Evolutionary conservation across 306 rosid genomes (phyloP).

Genomic region (Datisca glomerata): DNA sequence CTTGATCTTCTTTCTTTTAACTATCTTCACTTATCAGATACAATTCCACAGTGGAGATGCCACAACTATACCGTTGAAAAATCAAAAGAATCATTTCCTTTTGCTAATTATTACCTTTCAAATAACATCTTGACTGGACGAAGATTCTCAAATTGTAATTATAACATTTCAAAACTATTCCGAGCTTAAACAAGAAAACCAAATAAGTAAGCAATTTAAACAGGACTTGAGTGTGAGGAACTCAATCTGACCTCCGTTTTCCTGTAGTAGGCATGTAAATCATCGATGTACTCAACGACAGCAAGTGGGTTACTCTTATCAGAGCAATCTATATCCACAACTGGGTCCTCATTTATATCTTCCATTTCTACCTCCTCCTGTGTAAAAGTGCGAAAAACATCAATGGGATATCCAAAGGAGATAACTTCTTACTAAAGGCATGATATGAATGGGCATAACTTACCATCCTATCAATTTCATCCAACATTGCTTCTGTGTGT

Average conservation of each 20-base stretch:
- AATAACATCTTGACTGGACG: no score
- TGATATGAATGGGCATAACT: no score
- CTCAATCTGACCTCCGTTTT: slow-evolving; percentile 29
- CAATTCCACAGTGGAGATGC: no score
- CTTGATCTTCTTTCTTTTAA: no score
- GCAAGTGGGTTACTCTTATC: slow-evolving; percentile 24
- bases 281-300: slow-evolving; percentile 41
- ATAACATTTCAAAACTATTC: no score
- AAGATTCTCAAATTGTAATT: no score
- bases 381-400: not conserved
- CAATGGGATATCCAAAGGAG: no score
- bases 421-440: no score
- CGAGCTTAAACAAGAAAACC: not conserved
- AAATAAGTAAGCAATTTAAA: not conserved
- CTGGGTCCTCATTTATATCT: slow-evolving; percentile 25
- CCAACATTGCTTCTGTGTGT: slow-evolving; percentile 50
- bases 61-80: no score
- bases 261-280: slow-evolving; percentile 30
- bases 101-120: no score
- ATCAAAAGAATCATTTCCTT: no score
- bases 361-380: slow-evolving; percentile 47
- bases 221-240: not conserved
- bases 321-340: slow-evolving; percentile 30
- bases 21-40: no score
- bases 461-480: slow-evolving; percentile 46